phyloP scores from a whole-genome alignment of 2,329 filamentous ascomycete species.

The Colletotrichum scovillei region DNA sequence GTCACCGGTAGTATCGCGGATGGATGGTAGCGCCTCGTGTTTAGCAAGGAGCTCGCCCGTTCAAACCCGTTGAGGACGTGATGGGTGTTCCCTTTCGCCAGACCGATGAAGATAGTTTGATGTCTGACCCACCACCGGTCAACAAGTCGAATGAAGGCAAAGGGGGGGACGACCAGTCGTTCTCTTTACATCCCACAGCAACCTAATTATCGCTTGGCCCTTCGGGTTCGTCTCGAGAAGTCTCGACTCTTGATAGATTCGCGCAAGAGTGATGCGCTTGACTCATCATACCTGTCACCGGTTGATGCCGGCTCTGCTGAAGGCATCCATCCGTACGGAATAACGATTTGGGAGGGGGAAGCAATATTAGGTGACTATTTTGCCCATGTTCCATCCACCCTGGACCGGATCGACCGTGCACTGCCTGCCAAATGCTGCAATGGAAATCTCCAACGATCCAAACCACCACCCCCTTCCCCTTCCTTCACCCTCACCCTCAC shows the following conservation, averaged over 20 bases:
- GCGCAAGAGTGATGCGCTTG: background rate
- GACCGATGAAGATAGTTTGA: slow-evolving; percentile 2
- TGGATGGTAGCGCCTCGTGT: slow-evolving; percentile 7
- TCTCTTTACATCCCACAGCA: background rate
- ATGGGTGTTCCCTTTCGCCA: slow-evolving; percentile 12
- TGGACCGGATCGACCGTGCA: slow-evolving; percentile 8
- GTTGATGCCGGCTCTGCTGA: background rate
- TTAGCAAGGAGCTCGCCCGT: slow-evolving; percentile 3
- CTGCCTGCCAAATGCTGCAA: slow-evolving; percentile 8
- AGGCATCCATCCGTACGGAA: slow-evolving; percentile 3
- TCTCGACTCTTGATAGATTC: background rate
- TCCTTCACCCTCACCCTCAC: background rate
- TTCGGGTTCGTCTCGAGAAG: background rate
- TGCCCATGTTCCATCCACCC: slow-evolving; percentile 18
- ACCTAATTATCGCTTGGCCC: background rate
- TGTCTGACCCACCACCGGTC: slow-evolving; percentile 14
- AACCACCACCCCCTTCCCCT: background rate
- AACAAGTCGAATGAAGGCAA: background rate
- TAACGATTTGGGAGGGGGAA: background rate
- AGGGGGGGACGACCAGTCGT: background rate
- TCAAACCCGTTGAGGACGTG: background rate
- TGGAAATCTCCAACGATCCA: slow-evolving; percentile 10
- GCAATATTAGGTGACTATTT: background rate
- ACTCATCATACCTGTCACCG: slow-evolving; percentile 18
- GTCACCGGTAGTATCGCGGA: slow-evolving; percentile 15